Base-by-base conservation (phyloP, 2,329 filamentous ascomycete genomes). In the Aphanoascus verrucosus region DNA sequence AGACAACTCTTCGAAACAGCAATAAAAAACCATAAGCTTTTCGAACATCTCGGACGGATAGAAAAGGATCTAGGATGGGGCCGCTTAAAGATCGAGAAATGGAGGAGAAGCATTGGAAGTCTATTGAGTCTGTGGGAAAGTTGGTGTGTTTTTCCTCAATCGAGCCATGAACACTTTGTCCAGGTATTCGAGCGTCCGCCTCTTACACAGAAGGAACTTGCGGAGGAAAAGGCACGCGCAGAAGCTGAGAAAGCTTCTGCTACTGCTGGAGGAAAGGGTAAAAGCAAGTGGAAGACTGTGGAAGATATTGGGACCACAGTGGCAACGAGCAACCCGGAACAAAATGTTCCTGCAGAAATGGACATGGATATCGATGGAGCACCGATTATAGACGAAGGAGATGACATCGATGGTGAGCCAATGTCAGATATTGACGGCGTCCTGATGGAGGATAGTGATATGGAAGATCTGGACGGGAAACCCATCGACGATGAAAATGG, bases 71-170 rank as follows among this genome's bases (percentile, higher is more conserved):
- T 86, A 19, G 76, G 77, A 43, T 94, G 89, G 88, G 90, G 90
- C 8, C 81, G 86, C 1, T 72, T 95, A 57, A 83, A 86, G 17
- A 83, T 84, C 2, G 87, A 93, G 57, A 90, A 91, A 68, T 93
- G 87, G 85, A 86, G 86, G 67, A 79, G 86, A 48, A 88, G 85
- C 61, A 76, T 93, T 38, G 77, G 78, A 2, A 75, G 82, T 5
- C 75, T 93, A 1, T 71, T 93, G 7, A 77, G 78, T 45, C 71
- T 88, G 35, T 93, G 87, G 79, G 78, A 81, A 66, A 73, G 74
- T 9, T 79, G 77, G 75, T 79, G 74, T 60, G 77, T 80, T 1
- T 94, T 94, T 60, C 83, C 86, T 1, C 79, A 81, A 31, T 82
- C 84, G 53, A 83, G 80, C 46, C 86, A 91, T 59, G 84, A 86